phyloP scores from a whole-genome alignment of 257 asterid species.

The Jaltomata sinuosa region DNA sequence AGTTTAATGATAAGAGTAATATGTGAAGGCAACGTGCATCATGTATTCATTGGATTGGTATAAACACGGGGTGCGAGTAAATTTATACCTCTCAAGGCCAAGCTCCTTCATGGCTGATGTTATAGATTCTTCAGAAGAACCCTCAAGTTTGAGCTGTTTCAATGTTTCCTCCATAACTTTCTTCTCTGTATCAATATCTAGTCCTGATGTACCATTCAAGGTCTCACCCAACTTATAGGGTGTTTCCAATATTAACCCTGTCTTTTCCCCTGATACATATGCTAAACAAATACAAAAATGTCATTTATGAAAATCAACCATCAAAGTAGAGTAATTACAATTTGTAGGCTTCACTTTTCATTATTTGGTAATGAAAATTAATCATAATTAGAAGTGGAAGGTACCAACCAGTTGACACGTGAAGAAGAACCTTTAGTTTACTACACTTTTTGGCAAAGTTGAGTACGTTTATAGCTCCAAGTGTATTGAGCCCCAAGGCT shows the following conservation, averaged over 20 bases:
- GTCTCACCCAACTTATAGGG: conserved; percentile 23
- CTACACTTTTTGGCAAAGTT: conserved; percentile 47
- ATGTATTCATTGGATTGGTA: background rate
- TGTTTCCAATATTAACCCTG: conserved; percentile 26
- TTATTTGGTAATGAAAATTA: background rate
- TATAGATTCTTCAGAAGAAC: conserved; percentile 5
- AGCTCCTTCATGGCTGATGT: conserved; percentile 28
- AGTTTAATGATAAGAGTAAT: background rate
- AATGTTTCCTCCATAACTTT: conserved; percentile 18
- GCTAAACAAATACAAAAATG: conserved; percentile 12
- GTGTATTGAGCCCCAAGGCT: conserved; percentile 49
- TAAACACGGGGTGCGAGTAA: background rate
- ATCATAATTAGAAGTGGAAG: background rate
- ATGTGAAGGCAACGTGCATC: background rate
- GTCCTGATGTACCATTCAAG: conserved; percentile 21
- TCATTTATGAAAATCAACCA: background rate
- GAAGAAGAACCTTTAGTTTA: conserved; percentile 42
- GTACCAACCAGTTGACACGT: conserved; percentile 71
- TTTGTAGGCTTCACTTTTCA: background rate
- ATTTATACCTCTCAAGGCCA: conserved; percentile 27
- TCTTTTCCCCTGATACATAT: conserved; percentile 32
- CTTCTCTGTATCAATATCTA: conserved; percentile 31
- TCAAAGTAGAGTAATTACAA: too few relatives aligned
- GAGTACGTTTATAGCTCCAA: conserved; percentile 52
- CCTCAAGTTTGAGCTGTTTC: conserved; percentile 11